Percentiles rank a stretch among this genome's conserved stretches.
These are phyloP conservation scores for Amanita fuliginea DNA, from an alignment of 768 basidiomycete genomes.

Conservation along the genomic window DNA sequence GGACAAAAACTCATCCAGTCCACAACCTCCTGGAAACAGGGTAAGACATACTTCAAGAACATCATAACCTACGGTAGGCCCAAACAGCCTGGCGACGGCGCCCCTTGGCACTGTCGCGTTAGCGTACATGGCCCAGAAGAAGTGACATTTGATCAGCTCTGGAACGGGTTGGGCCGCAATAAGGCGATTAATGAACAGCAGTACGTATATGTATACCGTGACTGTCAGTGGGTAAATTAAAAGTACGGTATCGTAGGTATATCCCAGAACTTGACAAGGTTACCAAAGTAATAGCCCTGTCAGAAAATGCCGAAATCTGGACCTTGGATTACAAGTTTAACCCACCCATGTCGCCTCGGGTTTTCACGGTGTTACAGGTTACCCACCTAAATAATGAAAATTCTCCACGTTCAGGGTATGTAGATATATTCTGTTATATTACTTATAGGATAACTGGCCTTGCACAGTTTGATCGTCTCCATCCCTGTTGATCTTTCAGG, in stretches of 20 bases:
- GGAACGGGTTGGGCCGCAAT: slow-evolving; percentile 54
- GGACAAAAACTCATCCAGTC: slow-evolving; percentile 47
- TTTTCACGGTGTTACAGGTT: slow-evolving; percentile 70
- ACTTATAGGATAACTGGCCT: not conserved
- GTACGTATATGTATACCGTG: slow-evolving; percentile 23
- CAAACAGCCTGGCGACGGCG: slow-evolving; percentile 43
- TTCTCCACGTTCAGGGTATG: slow-evolving; percentile 51
- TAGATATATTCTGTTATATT: slow-evolving; percentile 16
- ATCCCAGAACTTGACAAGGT: slow-evolving; percentile 56
- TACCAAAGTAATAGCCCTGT: slow-evolving; percentile 49
- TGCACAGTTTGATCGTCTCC: slow-evolving; percentile 39
- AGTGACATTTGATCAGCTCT: slow-evolving; percentile 62
- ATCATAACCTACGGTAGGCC: slow-evolving; percentile 44
- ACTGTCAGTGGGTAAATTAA: not conserved
- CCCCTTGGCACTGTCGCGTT: slow-evolving; percentile 57
- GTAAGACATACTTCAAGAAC: slow-evolving; percentile 46
- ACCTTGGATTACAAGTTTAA: slow-evolving; percentile 63
- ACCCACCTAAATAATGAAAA: slow-evolving; percentile 32
- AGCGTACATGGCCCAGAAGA: slow-evolving; percentile 59
- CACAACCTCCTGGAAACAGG: slow-evolving; percentile 51
- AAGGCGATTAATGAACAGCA: slow-evolving; percentile 62
- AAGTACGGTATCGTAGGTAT: slow-evolving; percentile 35
- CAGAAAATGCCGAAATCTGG: slow-evolving; percentile 58
- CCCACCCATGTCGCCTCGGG: slow-evolving; percentile 58
- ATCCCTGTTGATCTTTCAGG: slow-evolving; percentile 57